These are phyloP conservation scores for Panaeolus cyanescens DNA, from an alignment of 768 basidiomycete species.

Conservation along the genomic window DNA sequence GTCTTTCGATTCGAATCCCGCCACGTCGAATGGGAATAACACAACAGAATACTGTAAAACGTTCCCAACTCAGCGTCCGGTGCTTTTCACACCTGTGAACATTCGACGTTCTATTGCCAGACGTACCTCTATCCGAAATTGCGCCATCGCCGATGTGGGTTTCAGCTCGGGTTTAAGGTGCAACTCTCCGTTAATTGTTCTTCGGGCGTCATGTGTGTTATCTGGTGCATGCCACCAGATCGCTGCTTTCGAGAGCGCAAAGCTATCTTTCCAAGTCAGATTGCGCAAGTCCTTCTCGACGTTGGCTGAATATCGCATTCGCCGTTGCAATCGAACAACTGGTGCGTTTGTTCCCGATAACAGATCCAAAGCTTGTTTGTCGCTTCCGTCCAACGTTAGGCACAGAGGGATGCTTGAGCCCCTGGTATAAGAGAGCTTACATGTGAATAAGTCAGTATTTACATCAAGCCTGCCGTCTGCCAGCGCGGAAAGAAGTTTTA, in stretches of 20 bases:
- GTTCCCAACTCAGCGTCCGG: not conserved
- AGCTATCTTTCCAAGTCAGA: conserved; percentile 23
- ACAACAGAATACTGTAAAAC: conserved; percentile 37
- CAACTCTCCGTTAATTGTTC: conserved; percentile 37
- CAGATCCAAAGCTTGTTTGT: conserved; percentile 36
- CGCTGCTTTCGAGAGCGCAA: conserved; percentile 29
- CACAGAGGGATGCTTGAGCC: conserved; percentile 40
- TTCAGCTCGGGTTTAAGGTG: conserved; percentile 35
- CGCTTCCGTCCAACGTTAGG: conserved; percentile 30
- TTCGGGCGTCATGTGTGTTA: conserved; percentile 9
- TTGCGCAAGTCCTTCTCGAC: conserved; percentile 6
- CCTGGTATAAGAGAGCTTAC: conserved; percentile 41
- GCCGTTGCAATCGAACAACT: conserved; percentile 31
- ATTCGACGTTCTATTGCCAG: not conserved
- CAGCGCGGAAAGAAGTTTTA: too few species aligned
- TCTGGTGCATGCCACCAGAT: conserved; percentile 31
- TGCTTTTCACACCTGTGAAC: not conserved
- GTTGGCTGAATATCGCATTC: conserved; percentile 20
- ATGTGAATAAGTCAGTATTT: conserved; percentile 1
- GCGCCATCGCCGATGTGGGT: conserved; percentile 37
- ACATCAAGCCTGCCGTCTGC: not conserved
- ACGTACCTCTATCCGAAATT: conserved; percentile 39
- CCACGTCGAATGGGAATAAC: conserved; percentile 36
- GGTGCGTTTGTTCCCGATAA: conserved; percentile 34
- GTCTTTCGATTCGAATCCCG: conserved; percentile 26